Base-by-base conservation (phyloP, 106 monocot species). In the Acorus calamus region DNA sequence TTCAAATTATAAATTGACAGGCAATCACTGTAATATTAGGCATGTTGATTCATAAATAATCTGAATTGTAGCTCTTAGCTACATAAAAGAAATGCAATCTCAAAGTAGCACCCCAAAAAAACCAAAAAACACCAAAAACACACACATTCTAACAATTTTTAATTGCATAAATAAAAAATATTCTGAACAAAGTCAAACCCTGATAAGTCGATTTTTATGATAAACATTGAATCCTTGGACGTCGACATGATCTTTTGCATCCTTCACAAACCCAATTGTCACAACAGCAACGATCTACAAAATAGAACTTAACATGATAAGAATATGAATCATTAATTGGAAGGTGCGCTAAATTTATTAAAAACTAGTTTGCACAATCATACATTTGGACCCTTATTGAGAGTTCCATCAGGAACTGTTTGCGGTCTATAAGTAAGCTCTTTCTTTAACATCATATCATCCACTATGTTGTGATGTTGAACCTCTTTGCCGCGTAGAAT, bases 151-250 rank as follows among this genome's bases (percentile, higher is more conserved):
- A 28, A 28, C 28, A 28, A 28, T 28, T 28, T 28, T 28, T 28
- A 28, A 28, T 28, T 28, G 28, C 28, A 28, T 28, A 1, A 1
- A 28, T 28, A 28, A 28, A 28, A 28, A 28, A 28, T 28, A 28
- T 28, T 28, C 28, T 28, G 12, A 11, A 57, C 49, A 44, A 65
- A 9, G n/a, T 57, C 57, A 60, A 64, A 94, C 93, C 89, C 87
- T 96, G 70, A 96, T 96, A 14, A 96, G 81, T 10, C 90, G 69
- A 56, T 96, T 96, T 62, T 96, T 90, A 78, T 96, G 87, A 63
- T 96, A 96, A 8, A 96, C 87, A 78, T 96, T 96, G 72, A 96
- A 96, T 63, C 94, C 94, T 65, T 96, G 94, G 66, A 96, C 78
- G 78, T 96, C 94, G 70, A 96, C 76, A 66, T 90, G 94, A 78